phyloP scores from a whole-genome alignment of 2,329 filamentous ascomycete genomes.

The Colletotrichum australisinense region DNA sequence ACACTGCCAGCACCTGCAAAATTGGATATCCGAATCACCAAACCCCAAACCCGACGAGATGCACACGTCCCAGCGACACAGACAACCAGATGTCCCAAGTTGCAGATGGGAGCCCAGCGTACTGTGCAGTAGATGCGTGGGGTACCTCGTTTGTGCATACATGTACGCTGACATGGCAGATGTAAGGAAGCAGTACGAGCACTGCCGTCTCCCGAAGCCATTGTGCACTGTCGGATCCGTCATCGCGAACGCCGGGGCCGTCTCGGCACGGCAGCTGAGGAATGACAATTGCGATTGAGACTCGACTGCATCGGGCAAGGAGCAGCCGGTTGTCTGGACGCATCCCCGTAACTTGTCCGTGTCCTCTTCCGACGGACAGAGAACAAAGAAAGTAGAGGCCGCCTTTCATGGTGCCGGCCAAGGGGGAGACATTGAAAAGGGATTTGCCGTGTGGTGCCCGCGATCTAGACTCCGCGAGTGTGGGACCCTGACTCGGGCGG shows the following conservation, averaged over 20 bases:
- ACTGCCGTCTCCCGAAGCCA: background rate
- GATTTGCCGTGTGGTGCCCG: conserved; percentile 32
- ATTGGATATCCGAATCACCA: background rate
- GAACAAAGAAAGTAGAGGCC: conserved; percentile 27
- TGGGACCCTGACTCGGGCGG: conserved; percentile 35
- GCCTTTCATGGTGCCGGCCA: conserved; percentile 10
- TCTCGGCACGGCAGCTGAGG: conserved; percentile 15
- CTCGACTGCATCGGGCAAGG: conserved; percentile 1
- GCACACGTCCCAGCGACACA: background rate
- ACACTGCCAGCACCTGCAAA: conserved; percentile 3
- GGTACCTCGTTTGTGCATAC: conserved; percentile 2
- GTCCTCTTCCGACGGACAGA: conserved; percentile 20
- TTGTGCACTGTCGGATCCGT: conserved; percentile 9
- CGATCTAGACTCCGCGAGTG: conserved; percentile 34
- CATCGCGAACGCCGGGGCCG: conserved; percentile 3
- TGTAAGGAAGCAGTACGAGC: background rate
- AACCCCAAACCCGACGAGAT: background rate
- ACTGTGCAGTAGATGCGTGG: background rate
- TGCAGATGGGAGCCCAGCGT: conserved; percentile 2
- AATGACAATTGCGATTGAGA: background rate
- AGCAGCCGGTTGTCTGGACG: conserved; percentile 13
- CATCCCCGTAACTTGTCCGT: background rate
- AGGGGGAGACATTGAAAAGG: conserved; percentile 13
- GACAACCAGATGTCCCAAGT: background rate
- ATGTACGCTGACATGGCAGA: background rate